Conservation (phyloP, 176 grass and related monocot species). For the Hsuehochloa calcarea region DNA sequence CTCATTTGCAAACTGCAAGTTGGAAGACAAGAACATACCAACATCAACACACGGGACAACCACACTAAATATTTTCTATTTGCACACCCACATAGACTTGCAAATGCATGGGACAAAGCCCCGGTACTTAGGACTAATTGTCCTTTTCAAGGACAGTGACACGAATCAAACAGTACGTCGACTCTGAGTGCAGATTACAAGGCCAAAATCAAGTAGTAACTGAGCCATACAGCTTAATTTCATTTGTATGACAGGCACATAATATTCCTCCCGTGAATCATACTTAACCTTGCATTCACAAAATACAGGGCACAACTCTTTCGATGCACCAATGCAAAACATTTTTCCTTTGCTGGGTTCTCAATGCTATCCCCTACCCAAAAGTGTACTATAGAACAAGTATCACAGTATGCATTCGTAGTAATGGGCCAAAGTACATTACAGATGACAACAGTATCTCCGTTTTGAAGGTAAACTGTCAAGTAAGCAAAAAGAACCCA, state of each 20-base stretch:
- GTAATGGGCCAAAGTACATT: slow-evolving; percentile 24
- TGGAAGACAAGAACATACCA: not conserved
- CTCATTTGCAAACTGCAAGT: not conserved
- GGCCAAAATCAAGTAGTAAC: not conserved
- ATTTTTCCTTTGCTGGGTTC: not conserved
- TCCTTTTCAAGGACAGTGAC: not conserved
- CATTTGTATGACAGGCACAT: not conserved
- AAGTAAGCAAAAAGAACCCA: slow-evolving; percentile 27
- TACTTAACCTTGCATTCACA: not conserved
- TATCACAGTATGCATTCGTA: slow-evolving; percentile 28
- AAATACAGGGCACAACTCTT: not conserved
- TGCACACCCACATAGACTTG: slow-evolving; percentile 6
- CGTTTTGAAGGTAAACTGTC: slow-evolving; percentile 38
- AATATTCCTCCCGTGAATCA: not conserved
- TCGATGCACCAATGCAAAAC: not conserved
- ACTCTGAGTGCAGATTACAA: not conserved
- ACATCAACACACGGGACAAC: not conserved
- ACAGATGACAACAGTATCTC: slow-evolving; percentile 28
- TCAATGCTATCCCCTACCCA: not conserved
- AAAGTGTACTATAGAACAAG: slow-evolving; percentile 10
- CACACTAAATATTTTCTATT: not conserved
- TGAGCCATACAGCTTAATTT: not conserved
- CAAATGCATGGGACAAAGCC: not conserved
- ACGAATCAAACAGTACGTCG: not conserved
- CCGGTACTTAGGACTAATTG: not conserved